A percentile compares a stretch with the other conserved stretches of the same genome.
Evolutionary conservation across 2,329 filamentous ascomycete genomes (phyloP).

Genomic region (Xylaria arbuscula): DNA sequence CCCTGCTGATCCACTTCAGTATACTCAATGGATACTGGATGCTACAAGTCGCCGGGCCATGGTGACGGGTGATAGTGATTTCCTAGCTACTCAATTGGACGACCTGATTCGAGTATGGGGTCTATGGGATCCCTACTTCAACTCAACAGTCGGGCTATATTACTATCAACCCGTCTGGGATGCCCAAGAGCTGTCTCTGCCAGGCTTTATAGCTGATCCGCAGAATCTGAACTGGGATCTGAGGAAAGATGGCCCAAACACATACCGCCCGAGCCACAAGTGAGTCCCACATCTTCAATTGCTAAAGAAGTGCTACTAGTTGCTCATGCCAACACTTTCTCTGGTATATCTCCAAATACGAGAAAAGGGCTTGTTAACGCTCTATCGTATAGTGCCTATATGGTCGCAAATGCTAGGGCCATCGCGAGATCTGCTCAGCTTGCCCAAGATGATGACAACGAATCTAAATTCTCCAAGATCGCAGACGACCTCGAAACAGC

Average conservation of each 20-base stretch:
- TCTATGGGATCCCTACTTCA: constrained; percentile 53
- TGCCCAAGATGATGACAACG: constrained; percentile 48
- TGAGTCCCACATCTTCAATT: constrained; percentile 19
- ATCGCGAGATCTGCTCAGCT: constrained; percentile 53
- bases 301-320: not conserved
- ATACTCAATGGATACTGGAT: constrained; percentile 54
- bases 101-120: constrained; percentile 55
- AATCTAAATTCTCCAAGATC: constrained; percentile 49
- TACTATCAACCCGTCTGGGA: constrained; percentile 57
- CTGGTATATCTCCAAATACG: not conserved
- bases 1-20: constrained; percentile 52
- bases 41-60: constrained; percentile 52
- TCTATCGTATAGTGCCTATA: constrained; percentile 49
- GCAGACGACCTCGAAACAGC: constrained; percentile 51
- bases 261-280: constrained; percentile 57
- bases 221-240: constrained; percentile 48
- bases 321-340: not conserved
- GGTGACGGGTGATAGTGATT: constrained; percentile 53
- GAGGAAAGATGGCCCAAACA: constrained; percentile 53
- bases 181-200: constrained; percentile 56
- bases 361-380: not conserved
- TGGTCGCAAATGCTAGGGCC: constrained; percentile 56
- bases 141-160: constrained; percentile 54
- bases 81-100: constrained; percentile 53
- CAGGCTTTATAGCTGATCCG: constrained; percentile 53